Evolutionary conservation across 257 asterid genomes (phyloP), one percentile per base, ranked within the genome.

Genomic region (Capsicum rhomboideum): DNA sequence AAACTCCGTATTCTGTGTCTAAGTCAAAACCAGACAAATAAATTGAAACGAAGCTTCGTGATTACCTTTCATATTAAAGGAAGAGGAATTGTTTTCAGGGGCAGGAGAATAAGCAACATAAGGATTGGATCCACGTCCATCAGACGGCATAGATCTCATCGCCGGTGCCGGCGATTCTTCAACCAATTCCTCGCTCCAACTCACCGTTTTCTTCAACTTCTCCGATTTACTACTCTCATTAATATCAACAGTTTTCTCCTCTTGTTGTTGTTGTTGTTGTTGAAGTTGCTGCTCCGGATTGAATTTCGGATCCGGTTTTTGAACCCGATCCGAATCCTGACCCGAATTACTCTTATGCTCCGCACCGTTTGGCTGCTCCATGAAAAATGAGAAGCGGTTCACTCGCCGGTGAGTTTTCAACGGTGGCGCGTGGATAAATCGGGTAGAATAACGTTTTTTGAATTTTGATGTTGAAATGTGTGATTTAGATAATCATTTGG

Each of bases 41-140:
- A 40, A 4, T 40, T 40, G 44, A 40, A 40, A 40, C 44, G 0
- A 6, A 40, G 9, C 8, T 40, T 4, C 1, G 5, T 6, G 5
- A 6, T 4, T 40, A 40, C 44, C 44, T 92, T 92, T 96, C 84
- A 96, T 86, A 86, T 93, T 90, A 89, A 92, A 89, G 0, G 98
- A 89, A 54, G 94, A 84, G 10, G 93, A 63, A 87, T 90, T 84
- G 66, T 83, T 61, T 50, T 90, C 84, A 28, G 92, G 85, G 61
- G 95, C 89, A 11, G 92, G 89, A 67, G 98, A 52, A 89, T 91
- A 87, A 89, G 91, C 87, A 23, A 89, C 92, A 84, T 93, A 92
- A 8, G 95, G 97, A 88, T 92, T 90, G 84, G 95, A 87, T 86
- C 93, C 97, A 67, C 82, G 91, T 21, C 80, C 82, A 83, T 90